phyloP scores from a whole-genome alignment of 225 moss, liverwort and hornwort genomes.

The Neckera pumila region DNA sequence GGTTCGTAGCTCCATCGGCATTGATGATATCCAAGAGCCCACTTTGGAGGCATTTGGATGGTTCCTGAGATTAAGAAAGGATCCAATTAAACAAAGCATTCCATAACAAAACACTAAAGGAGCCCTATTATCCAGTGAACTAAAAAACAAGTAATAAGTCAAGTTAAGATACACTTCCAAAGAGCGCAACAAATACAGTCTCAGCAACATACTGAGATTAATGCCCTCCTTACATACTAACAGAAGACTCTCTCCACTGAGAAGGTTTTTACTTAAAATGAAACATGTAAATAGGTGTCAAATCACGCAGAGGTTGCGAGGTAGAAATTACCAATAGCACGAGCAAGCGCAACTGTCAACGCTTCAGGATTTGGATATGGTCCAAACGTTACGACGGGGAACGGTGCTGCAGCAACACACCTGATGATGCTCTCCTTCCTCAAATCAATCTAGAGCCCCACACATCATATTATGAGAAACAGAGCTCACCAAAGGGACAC shows the following conservation, averaged over 20 bases:
- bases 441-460: constrained; percentile 57
- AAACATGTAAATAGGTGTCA: neutral
- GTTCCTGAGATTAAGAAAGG: constrained; percentile 38
- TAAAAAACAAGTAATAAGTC: neutral
- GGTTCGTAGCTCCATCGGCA: constrained; percentile 90
- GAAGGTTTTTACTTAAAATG: neutral
- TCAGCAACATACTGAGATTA: neutral
- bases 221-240: neutral
- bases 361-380: constrained; percentile 64
- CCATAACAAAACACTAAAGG: neutral
- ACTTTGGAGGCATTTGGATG: constrained; percentile 83
- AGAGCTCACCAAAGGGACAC: neutral
- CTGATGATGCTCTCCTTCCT: constrained; percentile 50
- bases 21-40: constrained; percentile 89
- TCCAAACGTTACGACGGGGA: constrained; percentile 77
- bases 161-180: neutral
- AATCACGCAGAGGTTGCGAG: neutral
- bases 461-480: neutral
- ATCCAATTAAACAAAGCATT: neutral
- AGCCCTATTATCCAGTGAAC: neutral
- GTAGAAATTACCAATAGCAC: constrained; percentile 47
- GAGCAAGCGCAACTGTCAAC: constrained; percentile 45
- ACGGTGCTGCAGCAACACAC: constrained; percentile 40
- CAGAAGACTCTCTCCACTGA: neutral
- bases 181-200: neutral